Percentiles rank a stretch among this genome's conserved stretches.
phyloP scores from a whole-genome alignment of 2,329 filamentous ascomycete genomes.

The Orbilia brochopaga region DNA sequence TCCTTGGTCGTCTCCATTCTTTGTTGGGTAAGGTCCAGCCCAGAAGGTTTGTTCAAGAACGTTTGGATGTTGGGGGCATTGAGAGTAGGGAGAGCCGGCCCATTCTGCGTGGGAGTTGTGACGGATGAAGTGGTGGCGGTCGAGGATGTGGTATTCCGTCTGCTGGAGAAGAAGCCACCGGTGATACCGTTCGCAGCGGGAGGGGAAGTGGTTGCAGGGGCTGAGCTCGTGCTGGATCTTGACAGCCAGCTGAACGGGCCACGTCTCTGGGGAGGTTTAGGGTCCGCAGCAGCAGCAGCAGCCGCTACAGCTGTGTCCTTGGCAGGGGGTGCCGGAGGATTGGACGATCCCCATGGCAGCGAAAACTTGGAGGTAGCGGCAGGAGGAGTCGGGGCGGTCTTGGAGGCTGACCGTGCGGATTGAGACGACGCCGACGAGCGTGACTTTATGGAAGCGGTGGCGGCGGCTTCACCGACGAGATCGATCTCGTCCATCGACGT shows the following conservation, averaged over 20 bases:
- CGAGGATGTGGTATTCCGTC: conserved; percentile 56
- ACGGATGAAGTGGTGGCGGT: conserved; percentile 66
- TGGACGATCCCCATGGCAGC: conserved; percentile 53
- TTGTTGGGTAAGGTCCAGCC: conserved; percentile 47
- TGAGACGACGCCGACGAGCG: conserved; percentile 61
- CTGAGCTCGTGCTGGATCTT: conserved; percentile 48
- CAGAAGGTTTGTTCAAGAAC: conserved; percentile 45
- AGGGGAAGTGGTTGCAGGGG: conserved; percentile 44
- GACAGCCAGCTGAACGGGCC: conserved; percentile 50
- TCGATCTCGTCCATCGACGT: conserved; percentile 65
- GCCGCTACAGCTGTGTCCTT: conserved; percentile 14
- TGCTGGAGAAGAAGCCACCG: conserved; percentile 57
- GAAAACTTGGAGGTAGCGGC: conserved; percentile 53
- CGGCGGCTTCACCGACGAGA: conserved; percentile 53
- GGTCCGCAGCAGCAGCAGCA: conserved; percentile 56
- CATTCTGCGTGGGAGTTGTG: conserved; percentile 69
- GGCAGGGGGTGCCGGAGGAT: conserved; percentile 38
- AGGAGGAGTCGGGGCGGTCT: conserved; percentile 62
- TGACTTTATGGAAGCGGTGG: conserved; percentile 54
- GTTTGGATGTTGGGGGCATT: conserved; percentile 41
- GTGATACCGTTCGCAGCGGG: conserved; percentile 36
- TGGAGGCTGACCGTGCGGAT: conserved; percentile 70
- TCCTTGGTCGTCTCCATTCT: conserved; percentile 50
- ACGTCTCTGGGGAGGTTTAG: conserved; percentile 20
- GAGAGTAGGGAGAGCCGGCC: conserved; percentile 42